phyloP scores from a whole-genome alignment of 2,329 filamentous ascomycete species.

The Plectosphaerella cucumerina region DNA sequence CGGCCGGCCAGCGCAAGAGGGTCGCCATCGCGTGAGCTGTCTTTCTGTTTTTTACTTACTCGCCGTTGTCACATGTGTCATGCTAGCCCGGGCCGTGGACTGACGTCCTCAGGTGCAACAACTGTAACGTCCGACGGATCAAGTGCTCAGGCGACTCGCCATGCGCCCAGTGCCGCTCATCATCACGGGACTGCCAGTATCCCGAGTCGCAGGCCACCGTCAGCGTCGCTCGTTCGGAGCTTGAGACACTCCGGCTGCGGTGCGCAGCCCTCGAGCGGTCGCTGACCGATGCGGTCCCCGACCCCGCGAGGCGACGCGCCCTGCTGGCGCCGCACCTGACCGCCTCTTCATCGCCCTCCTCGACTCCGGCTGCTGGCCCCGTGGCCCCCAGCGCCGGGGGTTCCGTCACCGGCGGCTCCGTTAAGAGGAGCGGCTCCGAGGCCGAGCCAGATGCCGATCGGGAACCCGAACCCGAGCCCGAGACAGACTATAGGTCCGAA shows the following conservation, averaged over 20 bases:
- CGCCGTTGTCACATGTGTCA: neutral
- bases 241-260: constrained; percentile 34
- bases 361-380: neutral
- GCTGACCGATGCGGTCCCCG: constrained; percentile 30
- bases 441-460: constrained; percentile 1
- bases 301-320: constrained; percentile 27
- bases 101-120: constrained; percentile 38
- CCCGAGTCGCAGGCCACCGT: constrained; percentile 40
- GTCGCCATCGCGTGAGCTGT: constrained; percentile 43
- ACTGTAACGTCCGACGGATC: constrained; percentile 47
- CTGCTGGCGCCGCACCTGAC: constrained; percentile 18
- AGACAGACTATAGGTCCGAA: constrained; percentile 18
- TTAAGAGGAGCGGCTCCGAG: neutral
- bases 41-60: neutral
- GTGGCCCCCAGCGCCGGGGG: too few species aligned
- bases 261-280: constrained; percentile 35
- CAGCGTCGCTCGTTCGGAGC: constrained; percentile 33
- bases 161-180: constrained; percentile 38
- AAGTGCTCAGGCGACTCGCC: constrained; percentile 48
- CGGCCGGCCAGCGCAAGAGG: constrained; percentile 41
- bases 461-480: constrained; percentile 13
- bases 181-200: constrained; percentile 42
- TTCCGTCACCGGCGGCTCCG: neutral
- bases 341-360: constrained; percentile 15
- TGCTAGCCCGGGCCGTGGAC: neutral